These are phyloP conservation scores for Solanum sejunctum DNA, from an alignment of 257 asterid species.

Conservation along the genomic window DNA sequence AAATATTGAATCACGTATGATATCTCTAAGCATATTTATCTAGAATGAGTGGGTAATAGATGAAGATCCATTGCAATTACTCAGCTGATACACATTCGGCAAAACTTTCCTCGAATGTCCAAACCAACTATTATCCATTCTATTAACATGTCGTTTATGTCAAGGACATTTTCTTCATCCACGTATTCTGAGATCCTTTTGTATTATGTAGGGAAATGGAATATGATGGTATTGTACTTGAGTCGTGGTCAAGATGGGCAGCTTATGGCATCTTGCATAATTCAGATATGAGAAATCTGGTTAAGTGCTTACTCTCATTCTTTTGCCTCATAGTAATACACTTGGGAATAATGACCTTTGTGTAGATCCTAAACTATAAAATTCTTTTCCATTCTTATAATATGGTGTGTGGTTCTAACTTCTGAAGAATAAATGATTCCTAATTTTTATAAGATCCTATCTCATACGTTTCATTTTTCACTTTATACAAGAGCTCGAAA, in stretches of 20 bases:
- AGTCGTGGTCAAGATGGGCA: slow-evolving; percentile 98
- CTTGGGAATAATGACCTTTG: neutral
- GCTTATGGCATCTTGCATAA: slow-evolving; percentile 83
- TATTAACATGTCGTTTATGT: neutral
- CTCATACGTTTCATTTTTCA: neutral
- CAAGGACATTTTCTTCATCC: neutral
- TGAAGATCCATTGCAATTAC: neutral
- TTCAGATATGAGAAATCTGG: slow-evolving; percentile 58
- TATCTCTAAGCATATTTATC: neutral
- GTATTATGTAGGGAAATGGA: slow-evolving; percentile 58
- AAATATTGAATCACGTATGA: neutral
- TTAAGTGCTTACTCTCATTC: neutral
- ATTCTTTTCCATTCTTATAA: neutral
- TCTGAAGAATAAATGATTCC: neutral
- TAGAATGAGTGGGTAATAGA: neutral
- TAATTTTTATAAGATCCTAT: neutral
- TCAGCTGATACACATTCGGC: neutral
- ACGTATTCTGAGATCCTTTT: slow-evolving; percentile 4
- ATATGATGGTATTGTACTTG: slow-evolving; percentile 93
- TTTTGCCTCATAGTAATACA: neutral
- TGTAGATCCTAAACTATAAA: neutral
- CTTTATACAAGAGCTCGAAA: neutral
- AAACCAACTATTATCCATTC: neutral
- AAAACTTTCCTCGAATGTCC: neutral
- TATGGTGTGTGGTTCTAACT: neutral